Evolutionary conservation across 139 green algal genomes (phyloP).

Genomic region (Chlamydomonas sp.): DNA sequence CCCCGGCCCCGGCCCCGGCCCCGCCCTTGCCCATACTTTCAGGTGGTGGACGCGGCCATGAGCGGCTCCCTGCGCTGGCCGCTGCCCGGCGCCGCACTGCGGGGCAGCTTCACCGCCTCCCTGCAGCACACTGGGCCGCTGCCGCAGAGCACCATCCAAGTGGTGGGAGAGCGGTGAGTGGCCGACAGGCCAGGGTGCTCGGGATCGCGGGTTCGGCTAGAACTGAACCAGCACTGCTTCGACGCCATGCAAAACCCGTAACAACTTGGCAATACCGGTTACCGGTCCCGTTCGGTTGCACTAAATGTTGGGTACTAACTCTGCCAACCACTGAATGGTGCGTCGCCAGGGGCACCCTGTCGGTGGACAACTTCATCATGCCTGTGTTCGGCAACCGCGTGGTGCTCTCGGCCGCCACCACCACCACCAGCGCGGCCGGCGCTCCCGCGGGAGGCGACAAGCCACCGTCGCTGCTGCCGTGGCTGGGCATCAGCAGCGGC

Average conservation of each 20-base stretch:
- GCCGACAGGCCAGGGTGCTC: neutral
- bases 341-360: slow-evolving; percentile 29
- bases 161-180: slow-evolving; percentile 40
- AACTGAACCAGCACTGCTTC: neutral
- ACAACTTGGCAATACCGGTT: too few relatives aligned
- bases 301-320: neutral
- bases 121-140: slow-evolving; percentile 38
- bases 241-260: neutral
- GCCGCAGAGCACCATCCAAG: slow-evolving; percentile 37
- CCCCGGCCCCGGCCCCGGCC: neutral
- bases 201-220: neutral
- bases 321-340: neutral
- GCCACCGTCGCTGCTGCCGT: neutral
- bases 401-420: neutral
- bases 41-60: slow-evolving; percentile 42
- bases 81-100: neutral
- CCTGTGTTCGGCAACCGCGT: slow-evolving; percentile 51
- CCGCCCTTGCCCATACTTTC: neutral
- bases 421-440: neutral
- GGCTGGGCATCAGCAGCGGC: neutral
- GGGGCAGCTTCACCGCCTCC: slow-evolving; percentile 32
- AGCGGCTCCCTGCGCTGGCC: slow-evolving; percentile 20
- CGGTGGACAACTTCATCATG: slow-evolving; percentile 40
- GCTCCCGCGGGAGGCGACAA: neutral
- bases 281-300: neutral